These are phyloP conservation scores for Penicillium samsonianum DNA, from an alignment of 495 filamentous ascomycete genomes.

Conservation along the genomic window DNA sequence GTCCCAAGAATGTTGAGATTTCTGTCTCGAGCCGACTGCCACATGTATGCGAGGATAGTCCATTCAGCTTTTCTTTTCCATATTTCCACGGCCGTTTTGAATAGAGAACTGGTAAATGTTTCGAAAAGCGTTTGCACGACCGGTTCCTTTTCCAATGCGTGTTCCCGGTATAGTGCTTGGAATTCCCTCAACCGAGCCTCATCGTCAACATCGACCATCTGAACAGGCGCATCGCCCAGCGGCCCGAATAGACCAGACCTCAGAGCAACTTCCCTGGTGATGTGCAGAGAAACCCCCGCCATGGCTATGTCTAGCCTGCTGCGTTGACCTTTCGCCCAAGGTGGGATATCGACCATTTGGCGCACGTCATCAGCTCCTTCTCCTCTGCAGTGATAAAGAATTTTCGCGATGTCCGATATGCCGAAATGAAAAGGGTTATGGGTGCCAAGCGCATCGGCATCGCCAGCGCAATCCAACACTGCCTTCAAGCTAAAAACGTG, in stretches of 20 bases:
- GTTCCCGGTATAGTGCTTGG: slow-evolving; percentile 1
- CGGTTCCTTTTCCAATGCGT: slow-evolving; percentile 6
- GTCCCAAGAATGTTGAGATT: slow-evolving; percentile 2
- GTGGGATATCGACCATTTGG: background rate
- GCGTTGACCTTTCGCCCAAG: slow-evolving; percentile 1
- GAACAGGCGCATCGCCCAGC: slow-evolving; percentile 3
- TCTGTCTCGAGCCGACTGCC: slow-evolving; percentile 7
- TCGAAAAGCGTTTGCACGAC: slow-evolving; percentile 1
- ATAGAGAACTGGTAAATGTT: background rate
- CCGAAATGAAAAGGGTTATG: background rate
- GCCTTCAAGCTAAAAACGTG: background rate
- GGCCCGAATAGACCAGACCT: background rate
- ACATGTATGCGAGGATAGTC: slow-evolving; percentile 2
- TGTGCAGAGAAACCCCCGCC: background rate
- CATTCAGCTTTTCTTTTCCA: slow-evolving; percentile 7
- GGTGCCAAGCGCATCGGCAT: background rate
- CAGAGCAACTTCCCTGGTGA: slow-evolving; percentile 1
- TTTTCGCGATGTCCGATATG: background rate
- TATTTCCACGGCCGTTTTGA: background rate
- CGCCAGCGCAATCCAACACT: background rate
- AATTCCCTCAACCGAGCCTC: background rate
- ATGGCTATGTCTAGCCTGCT: background rate
- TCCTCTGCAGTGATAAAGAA: background rate
- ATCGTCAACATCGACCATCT: slow-evolving; percentile 4
- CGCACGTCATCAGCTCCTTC: background rate